A percentile compares a stretch with the other conserved stretches of the same genome.
These are phyloP conservation scores for Avena sativa DNA, from an alignment of 176 grass and related monocot genomes.

Conservation along the genomic window DNA sequence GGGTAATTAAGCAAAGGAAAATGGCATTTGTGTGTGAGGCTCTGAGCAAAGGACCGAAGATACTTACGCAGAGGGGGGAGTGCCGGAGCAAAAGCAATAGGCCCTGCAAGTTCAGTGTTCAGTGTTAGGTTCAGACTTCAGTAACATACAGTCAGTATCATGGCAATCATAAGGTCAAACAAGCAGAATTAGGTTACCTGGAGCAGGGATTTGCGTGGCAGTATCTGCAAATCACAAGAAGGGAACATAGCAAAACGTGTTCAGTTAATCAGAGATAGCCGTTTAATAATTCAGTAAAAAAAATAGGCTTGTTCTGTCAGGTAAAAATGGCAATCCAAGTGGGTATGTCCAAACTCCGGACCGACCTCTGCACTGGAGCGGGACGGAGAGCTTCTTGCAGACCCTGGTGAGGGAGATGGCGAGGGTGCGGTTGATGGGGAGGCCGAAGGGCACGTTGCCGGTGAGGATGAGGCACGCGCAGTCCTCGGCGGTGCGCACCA, in stretches of 20 bases:
- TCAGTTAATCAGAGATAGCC: too few relatives aligned
- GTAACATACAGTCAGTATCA: background rate
- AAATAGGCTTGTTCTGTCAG: background rate
- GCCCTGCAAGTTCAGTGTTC: conserved; percentile 47
- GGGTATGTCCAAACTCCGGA: background rate
- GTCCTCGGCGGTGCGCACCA: conserved; percentile 52
- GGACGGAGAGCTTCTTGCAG: conserved; percentile 71
- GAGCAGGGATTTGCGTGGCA: conserved; percentile 45
- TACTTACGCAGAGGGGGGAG: conserved; percentile 81
- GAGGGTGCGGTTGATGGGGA: conserved; percentile 87
- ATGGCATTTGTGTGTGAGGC: background rate
- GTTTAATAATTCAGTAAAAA: background rate
- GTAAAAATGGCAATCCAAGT: background rate
- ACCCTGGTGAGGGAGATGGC: conserved; percentile 71
- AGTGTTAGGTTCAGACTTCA: background rate
- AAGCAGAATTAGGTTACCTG: conserved; percentile 24
- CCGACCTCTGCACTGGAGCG: conserved; percentile 80
- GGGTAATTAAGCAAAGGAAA: background rate
- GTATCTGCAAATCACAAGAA: conserved; percentile 44
- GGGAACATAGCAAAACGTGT: background rate
- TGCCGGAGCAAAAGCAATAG: conserved; percentile 60
- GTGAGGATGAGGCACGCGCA: conserved; percentile 84
- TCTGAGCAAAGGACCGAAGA: background rate
- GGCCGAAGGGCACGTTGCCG: conserved; percentile 84
- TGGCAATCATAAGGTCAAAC: background rate